Evolutionary conservation across 352 stramenopile genomes (phyloP).

Genomic region (Globisporangium solare): DNA sequence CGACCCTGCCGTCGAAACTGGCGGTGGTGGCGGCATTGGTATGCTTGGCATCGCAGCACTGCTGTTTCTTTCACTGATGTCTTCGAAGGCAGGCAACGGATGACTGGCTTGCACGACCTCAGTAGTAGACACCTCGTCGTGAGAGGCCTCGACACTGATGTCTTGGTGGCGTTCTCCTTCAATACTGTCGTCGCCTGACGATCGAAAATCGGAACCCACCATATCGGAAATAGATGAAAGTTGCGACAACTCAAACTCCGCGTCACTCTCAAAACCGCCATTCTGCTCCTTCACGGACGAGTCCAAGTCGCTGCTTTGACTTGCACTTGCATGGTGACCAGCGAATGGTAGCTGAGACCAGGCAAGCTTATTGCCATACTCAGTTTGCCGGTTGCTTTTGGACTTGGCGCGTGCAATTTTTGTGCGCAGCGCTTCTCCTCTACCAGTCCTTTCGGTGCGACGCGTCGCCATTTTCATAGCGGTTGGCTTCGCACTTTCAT

Average conservation of each 20-base stretch:
- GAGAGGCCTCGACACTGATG: too few species aligned
- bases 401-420: conserved; percentile 1
- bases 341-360: neutral
- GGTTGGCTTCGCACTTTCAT: too few species aligned
- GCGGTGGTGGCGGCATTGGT: neutral
- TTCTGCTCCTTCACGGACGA: too few species aligned
- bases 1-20: conserved; percentile 1
- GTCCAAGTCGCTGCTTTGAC: neutral
- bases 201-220: neutral
- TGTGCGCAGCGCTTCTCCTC: too few species aligned
- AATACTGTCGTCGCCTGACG: neutral
- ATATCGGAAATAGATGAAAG: neutral
- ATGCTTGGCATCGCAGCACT: neutral
- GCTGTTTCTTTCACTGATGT: neutral
- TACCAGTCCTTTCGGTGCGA: too few species aligned
- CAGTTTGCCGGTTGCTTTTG: neutral
- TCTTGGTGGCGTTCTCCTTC: neutral
- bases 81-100: neutral
- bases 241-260: neutral
- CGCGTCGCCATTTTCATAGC: too few species aligned
- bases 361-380: too few species aligned
- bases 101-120: too few species aligned
- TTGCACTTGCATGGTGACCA: neutral
- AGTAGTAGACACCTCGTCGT: too few species aligned
- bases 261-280: neutral